A percentile compares a stretch with the other conserved stretches of the same genome.
phyloP scores from a whole-genome alignment of 2,329 filamentous ascomycete species.

The Neodidymelliopsis sp. region DNA sequence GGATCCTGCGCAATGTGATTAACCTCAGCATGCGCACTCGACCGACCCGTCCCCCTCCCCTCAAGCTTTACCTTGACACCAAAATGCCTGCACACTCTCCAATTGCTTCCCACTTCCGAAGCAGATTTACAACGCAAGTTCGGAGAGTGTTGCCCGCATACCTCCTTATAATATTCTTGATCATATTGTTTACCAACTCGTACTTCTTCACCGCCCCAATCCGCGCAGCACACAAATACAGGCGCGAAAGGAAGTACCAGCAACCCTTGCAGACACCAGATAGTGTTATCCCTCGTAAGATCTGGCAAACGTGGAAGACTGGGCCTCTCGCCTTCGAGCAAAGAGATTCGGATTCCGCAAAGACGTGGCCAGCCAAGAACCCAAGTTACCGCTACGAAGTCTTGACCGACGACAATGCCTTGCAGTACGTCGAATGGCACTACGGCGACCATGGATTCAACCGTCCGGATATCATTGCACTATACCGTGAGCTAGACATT shows the following conservation, averaged over 20 bases:
- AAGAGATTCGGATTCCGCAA: slow-evolving; percentile 66
- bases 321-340: slow-evolving; percentile 71
- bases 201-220: slow-evolving; percentile 45
- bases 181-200: slow-evolving; percentile 44
- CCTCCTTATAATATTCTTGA: slow-evolving; percentile 37
- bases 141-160: slow-evolving; percentile 46
- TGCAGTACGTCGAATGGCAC: slow-evolving; percentile 72
- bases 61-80: slow-evolving; percentile 43
- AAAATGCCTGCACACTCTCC: slow-evolving; percentile 45
- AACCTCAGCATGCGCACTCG: slow-evolving; percentile 47
- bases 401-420: slow-evolving; percentile 72
- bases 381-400: slow-evolving; percentile 73
- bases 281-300: slow-evolving; percentile 66
- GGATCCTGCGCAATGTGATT: slow-evolving; percentile 31
- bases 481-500: slow-evolving; percentile 50
- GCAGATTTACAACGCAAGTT: slow-evolving; percentile 45
- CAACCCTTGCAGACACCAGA: slow-evolving; percentile 36
- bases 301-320: slow-evolving; percentile 81
- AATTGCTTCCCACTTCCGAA: slow-evolving; percentile 43
- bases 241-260: slow-evolving; percentile 46
- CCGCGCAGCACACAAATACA: slow-evolving; percentile 43
- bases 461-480: slow-evolving; percentile 60
- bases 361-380: slow-evolving; percentile 72
- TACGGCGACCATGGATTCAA: slow-evolving; percentile 71
- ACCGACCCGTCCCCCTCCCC: slow-evolving; percentile 39